Evolutionary conservation across 1,139 yeast species (phyloP).

Genomic region (Magnusiomyces clavatus): DNA sequence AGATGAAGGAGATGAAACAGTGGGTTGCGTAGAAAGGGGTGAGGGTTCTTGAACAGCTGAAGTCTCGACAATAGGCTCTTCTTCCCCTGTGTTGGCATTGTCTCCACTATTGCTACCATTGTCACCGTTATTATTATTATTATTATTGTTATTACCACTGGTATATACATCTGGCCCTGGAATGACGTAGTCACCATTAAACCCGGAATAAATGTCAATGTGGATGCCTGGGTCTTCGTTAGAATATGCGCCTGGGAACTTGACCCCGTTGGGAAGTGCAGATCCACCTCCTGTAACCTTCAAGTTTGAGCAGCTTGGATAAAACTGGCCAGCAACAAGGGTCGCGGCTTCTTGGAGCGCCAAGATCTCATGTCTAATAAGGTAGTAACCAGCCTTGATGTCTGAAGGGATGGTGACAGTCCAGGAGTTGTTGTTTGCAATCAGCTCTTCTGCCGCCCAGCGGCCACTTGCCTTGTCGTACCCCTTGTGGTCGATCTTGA

Average conservation of each 20-base stretch:
- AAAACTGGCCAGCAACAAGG: conserved; percentile 9
- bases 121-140: too few relatives aligned
- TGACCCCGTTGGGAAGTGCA: conserved; percentile 12
- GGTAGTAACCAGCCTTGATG: conserved; percentile 10
- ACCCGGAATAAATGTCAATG: conserved; percentile 10
- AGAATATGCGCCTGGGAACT: conserved; percentile 14
- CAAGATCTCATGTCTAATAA: conserved; percentile 12
- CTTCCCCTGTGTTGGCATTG: too few relatives aligned
- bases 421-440: conserved; percentile 13
- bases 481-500: conserved; percentile 12
- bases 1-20: background rate
- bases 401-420: conserved; percentile 12
- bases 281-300: conserved; percentile 12
- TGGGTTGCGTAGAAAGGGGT: background rate
- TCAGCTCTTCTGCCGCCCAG: conserved; percentile 12
- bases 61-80: conserved; percentile 1
- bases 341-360: conserved; percentile 8
- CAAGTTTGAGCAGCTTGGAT: conserved; percentile 12
- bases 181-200: conserved; percentile 4
- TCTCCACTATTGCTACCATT: too few relatives aligned
- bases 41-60: background rate
- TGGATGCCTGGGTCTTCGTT: conserved; percentile 14
- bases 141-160: background rate
- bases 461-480: conserved; percentile 1
- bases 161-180: conserved; percentile 12